A percentile compares a stretch with the other conserved stretches of the same genome.
Evolutionary conservation across 176 grass and related monocot species (phyloP).

Genomic region (Rhipidocladum racemiflorum): DNA sequence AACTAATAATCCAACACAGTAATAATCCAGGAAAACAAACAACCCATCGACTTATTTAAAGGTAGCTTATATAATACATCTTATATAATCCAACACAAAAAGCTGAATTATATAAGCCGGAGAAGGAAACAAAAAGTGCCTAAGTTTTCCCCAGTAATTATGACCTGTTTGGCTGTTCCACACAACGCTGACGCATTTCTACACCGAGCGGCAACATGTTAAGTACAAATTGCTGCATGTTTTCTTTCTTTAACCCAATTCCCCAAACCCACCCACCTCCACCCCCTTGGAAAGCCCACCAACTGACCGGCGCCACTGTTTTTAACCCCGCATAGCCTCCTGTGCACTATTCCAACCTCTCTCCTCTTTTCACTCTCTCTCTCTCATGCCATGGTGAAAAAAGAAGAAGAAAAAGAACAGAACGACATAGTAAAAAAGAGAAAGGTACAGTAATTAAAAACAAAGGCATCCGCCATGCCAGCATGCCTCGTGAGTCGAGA

Average conservation of each 20-base stretch:
- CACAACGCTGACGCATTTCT: not conserved
- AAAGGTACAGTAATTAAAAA: constrained; percentile 28
- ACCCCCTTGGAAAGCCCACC: constrained; percentile 54
- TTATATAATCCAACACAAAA: too few species aligned
- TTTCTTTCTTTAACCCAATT: constrained; percentile 38
- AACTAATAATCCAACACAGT: too few species aligned
- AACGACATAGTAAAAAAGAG: not conserved
- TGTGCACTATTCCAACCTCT: constrained; percentile 23
- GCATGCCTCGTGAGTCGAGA: constrained; percentile 2
- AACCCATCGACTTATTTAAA: too few species aligned
- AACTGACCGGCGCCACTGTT: not conserved
- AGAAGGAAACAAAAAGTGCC: too few species aligned
- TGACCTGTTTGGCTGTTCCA: not conserved
- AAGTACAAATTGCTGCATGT: constrained; percentile 26
- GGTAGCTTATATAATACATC: too few species aligned
- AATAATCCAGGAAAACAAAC: too few species aligned
- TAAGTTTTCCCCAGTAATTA: not conserved
- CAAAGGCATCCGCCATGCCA: constrained; percentile 40
- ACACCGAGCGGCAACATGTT: constrained; percentile 5
- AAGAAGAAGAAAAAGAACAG: not conserved
- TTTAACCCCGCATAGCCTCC: constrained; percentile 24
- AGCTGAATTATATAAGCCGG: too few species aligned
- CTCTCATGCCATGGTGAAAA: constrained; percentile 22
- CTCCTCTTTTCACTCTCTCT: constrained; percentile 6
- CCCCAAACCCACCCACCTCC: constrained; percentile 65